A percentile compares a stretch with the other conserved stretches of the same genome.
phyloP scores from a whole-genome alignment of 2,329 filamentous ascomycete species.

The Trichoderma atrobrunneum region DNA sequence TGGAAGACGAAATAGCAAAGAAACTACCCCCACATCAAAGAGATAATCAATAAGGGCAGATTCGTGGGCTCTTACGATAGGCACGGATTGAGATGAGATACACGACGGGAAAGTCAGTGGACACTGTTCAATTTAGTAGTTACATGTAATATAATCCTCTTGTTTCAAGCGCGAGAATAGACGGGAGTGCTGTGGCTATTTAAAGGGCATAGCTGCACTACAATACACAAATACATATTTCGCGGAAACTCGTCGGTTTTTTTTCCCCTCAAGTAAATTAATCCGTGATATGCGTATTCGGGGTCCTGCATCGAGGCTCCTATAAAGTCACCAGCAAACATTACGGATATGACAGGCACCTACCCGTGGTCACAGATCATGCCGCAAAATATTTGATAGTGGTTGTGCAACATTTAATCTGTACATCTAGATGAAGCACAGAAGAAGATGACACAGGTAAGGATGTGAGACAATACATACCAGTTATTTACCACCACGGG shows the following conservation, averaged over 20 bases:
- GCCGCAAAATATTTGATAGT: background rate
- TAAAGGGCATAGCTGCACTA: background rate
- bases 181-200: background rate
- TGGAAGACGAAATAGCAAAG: conserved; percentile 24
- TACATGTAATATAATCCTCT: conserved; percentile 1
- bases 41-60: background rate
- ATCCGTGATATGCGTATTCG: background rate
- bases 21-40: background rate
- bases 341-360: background rate
- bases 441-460: background rate
- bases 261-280: background rate
- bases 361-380: background rate
- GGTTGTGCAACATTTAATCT: background rate
- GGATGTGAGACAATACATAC: background rate
- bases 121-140: background rate
- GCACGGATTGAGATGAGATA: background rate
- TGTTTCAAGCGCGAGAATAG: background rate
- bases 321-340: background rate
- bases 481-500: background rate
- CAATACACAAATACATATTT: background rate
- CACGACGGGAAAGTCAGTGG: background rate
- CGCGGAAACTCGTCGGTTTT: background rate
- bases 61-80: background rate
- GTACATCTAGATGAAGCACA: background rate
- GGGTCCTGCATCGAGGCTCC: background rate